These are phyloP conservation scores for Corchorus capsularis DNA, from an alignment of 345 rosid species.

Conservation along the genomic window DNA sequence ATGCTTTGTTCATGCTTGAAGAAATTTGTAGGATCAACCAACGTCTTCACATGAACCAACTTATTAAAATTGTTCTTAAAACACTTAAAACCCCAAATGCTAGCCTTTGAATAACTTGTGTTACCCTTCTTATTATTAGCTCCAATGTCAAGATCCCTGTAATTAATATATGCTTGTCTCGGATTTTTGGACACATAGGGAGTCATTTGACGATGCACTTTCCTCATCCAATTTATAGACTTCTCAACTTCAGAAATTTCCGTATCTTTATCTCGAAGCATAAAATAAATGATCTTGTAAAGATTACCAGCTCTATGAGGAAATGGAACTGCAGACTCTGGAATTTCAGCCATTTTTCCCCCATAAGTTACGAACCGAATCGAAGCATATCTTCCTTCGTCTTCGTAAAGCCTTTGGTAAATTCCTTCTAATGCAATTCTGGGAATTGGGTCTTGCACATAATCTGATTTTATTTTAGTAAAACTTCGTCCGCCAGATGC, in stretches of 20 bases:
- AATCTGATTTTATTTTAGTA: not conserved
- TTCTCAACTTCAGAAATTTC: not conserved
- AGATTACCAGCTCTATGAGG: not conserved
- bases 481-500: not conserved
- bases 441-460: not conserved
- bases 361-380: not conserved
- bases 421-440: not conserved
- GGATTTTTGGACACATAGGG: not conserved
- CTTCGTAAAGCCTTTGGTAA: not conserved
- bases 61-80: not conserved
- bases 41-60: not conserved
- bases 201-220: not conserved
- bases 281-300: not conserved
- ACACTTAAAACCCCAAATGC: not conserved
- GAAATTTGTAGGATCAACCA: not conserved
- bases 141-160: not conserved
- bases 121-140: not conserved
- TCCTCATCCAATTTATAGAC: not conserved
- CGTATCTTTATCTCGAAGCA: not conserved
- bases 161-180: not conserved
- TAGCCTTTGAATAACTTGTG: not conserved
- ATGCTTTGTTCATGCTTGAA: slow-evolving; percentile 12
- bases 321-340: not conserved
- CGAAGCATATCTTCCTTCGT: not conserved
- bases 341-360: not conserved